Evolutionary conservation across 495 filamentous ascomycete species (phyloP).

Genomic region (Hamigera avellanea): DNA sequence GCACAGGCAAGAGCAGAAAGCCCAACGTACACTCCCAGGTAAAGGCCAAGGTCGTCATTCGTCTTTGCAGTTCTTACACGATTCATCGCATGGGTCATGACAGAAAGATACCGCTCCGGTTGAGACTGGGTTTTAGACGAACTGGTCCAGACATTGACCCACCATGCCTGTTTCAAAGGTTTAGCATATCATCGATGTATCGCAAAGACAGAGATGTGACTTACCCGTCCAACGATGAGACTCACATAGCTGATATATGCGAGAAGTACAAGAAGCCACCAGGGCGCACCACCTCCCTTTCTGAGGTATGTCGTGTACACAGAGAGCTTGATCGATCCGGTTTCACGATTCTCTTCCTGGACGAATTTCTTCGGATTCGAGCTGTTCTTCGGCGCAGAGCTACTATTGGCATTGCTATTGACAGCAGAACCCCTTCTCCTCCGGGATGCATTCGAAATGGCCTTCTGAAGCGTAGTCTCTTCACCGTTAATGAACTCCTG

Average conservation of each 20-base stretch:
- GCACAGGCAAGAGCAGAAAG: conserved; percentile 46
- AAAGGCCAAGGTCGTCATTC: conserved; percentile 29
- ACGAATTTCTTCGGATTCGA: conserved; percentile 50
- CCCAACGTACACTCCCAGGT: conserved; percentile 53
- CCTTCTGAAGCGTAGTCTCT: not conserved
- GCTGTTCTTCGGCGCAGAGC: conserved; percentile 30
- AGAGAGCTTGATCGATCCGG: conserved; percentile 45
- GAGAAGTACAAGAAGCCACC: conserved; percentile 46
- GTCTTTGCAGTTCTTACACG: not conserved
- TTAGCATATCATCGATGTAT: not conserved
- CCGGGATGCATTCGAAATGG: not conserved
- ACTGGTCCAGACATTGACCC: conserved; percentile 54
- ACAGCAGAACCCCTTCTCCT: conserved; percentile 20
- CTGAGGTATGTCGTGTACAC: conserved; percentile 55
- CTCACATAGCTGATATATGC: conserved; percentile 40
- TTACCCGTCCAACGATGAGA: conserved; percentile 35
- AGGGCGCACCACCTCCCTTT: conserved; percentile 48
- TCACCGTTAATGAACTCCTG: not conserved
- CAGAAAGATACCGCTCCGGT: not conserved
- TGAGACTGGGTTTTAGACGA: conserved; percentile 10
- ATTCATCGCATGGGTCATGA: not conserved
- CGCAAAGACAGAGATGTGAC: conserved; percentile 4
- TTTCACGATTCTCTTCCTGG: conserved; percentile 55
- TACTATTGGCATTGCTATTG: conserved; percentile 21
- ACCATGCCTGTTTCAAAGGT: conserved; percentile 42